Evolutionary conservation across 2,329 filamentous ascomycete genomes (phyloP), one percentile per base, ranked within the genome.

Genomic region (Arthrobotrys megalospora): DNA sequence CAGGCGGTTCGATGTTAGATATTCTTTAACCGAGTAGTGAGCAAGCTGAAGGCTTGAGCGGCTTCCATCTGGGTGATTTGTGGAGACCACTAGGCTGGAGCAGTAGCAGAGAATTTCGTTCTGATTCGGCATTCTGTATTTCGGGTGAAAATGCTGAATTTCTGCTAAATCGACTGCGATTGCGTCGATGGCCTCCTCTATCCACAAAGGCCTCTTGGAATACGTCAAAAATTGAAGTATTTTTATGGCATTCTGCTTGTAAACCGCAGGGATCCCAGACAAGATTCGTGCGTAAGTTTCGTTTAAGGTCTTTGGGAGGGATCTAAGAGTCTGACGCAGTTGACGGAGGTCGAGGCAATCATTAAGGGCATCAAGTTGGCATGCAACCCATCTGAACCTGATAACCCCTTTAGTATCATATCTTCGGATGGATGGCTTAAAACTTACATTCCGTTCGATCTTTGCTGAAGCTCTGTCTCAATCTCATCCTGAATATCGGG

Each of bases 371-470:
- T 65, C 60, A 24, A 65, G 60, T 28, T 65, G 60, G 14, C 60
- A 55, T 55, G 52, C 28, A 19, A 14, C 52, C 52, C 12, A 55
- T 38, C 52, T 34, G 19, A 55, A 55, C 52, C 52, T 55, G 11
- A 14, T 45, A n/a, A 45, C 24, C 24, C 24, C 24, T 28, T 28
- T 28, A 28, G 24, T 5, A 28, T 28, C 24, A 5, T 28, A 2
- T 28, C 24, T 5, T 28, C 24, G 5, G 24, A 28, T 28, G 24
- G 24, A 28, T 28, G 1, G 58, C n/a, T 16, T 28, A 34, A 47
- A 47, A 34, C 82, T 79, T 80, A 83, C 83, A 83, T 84, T 78
- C 83, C 83, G 43, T 82, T 63, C 16, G 82, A 80, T 32, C 82
- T 82, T 12, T 34, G 12, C 11, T 1, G 12, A 36, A 65, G 32